Base-by-base conservation (phyloP, 257 asterid genomes). In the Coffea canephora region DNA sequence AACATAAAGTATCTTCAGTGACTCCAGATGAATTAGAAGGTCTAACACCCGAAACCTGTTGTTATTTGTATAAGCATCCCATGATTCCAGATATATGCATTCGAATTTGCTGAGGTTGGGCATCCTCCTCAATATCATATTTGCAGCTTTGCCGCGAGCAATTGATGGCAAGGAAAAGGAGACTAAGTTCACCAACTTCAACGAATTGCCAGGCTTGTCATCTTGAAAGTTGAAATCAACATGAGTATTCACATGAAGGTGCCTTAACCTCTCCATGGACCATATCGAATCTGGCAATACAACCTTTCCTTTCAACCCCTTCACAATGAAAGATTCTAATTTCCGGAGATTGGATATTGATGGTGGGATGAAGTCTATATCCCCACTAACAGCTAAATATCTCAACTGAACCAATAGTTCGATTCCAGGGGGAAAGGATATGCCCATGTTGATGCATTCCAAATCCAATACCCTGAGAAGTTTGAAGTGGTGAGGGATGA, bases 51-150 rank as follows among this genome's bases (percentile, higher is more conserved):
- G 72, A 68, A 68, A 36, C 72, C 15, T 27, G 6, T 31, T 31
- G 48, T 5, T 8, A 1, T 36, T 31, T 0, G 49, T 6, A 14
- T 12, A 68, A 36, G 3, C n/a, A 6, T 73, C 65, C 76, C 36
- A n/a, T 15, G 76, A 73, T 10, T 5, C 34, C 45, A 23, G 9
- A 4, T 13, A 67, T 36, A 48, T 49, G 43, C 76, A 72, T 49
- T n/a, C 34, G 5, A 72, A 72, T 49, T 49, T 72, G 41, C n/a
- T 23, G 12, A 72, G 76, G 14, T 72, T 72, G 31, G 76, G 76
- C 1, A 72, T 4, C 64, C 76, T 48, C 12, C 45, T 48, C 11
- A 72, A 0, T 23, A 72, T 49, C 43, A 27, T 49, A 25, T 54
- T 6, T 54, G 61, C 23, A 54, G 25, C 39, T 27, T 72, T 50